These are phyloP conservation scores for Pythium rishiriense DNA, from an alignment of 352 stramenopile genomes.

Conservation along the genomic window DNA sequence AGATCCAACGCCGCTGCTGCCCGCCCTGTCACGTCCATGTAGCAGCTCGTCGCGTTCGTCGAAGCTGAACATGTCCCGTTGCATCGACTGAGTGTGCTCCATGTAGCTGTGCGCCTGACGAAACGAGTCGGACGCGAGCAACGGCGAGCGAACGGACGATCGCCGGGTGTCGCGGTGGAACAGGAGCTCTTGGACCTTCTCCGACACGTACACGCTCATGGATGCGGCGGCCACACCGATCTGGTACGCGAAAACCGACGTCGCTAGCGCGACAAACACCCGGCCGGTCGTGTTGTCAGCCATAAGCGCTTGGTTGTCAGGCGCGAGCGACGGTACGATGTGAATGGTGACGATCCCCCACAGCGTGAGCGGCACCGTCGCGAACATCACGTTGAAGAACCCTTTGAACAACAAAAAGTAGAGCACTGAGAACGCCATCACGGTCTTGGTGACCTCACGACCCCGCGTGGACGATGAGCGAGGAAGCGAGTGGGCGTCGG, in stretches of 20 bases:
- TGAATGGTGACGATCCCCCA: constrained; percentile 48
- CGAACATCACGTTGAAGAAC: constrained; percentile 60
- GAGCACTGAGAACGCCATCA: constrained; percentile 65
- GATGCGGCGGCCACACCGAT: constrained; percentile 44
- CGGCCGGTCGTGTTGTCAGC: constrained; percentile 18
- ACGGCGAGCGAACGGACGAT: constrained; percentile 13
- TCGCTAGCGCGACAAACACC: constrained; percentile 48
- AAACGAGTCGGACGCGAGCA: constrained; percentile 16
- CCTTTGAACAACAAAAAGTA: constrained; percentile 78
- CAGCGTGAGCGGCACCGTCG: constrained; percentile 41
- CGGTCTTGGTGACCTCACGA: constrained; percentile 51
- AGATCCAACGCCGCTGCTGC: neutral
- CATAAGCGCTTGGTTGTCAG: constrained; percentile 6
- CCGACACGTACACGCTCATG: constrained; percentile 46
- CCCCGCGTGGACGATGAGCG: constrained; percentile 19
- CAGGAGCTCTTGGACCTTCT: constrained; percentile 41
- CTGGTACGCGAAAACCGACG: constrained; percentile 67
- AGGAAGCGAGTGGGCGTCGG: too few species aligned
- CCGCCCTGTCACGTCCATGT: neutral
- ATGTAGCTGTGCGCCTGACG: neutral
- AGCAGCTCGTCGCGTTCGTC: constrained; percentile 1
- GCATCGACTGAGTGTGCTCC: constrained; percentile 10
- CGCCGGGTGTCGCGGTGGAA: constrained; percentile 36
- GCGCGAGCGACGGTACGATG: constrained; percentile 31
- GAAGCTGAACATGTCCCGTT: neutral